Evolutionary conservation across 768 basidiomycete genomes (phyloP).

Genomic region (Amylocystis lapponica): DNA sequence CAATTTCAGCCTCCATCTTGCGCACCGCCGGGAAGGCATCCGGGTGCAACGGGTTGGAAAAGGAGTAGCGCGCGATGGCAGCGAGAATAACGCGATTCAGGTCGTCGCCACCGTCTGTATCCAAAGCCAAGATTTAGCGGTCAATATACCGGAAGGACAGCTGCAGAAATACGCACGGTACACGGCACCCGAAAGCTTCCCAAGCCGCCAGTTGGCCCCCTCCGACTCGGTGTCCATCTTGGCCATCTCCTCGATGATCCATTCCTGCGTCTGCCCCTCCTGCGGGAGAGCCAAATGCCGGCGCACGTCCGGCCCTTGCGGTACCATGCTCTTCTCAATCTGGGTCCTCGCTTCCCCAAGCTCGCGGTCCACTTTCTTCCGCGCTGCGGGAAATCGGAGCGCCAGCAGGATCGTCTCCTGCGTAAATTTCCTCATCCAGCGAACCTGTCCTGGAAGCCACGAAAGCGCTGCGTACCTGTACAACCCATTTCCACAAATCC

Average conservation of each 20-base stretch:
- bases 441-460: background rate
- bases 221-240: constrained; percentile 64
- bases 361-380: constrained; percentile 54
- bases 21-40: constrained; percentile 89
- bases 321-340: constrained; percentile 65
- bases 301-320: constrained; percentile 53
- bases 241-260: constrained; percentile 76
- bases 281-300: constrained; percentile 64
- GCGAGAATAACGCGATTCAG: constrained; percentile 71
- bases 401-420: constrained; percentile 53
- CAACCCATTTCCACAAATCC: constrained; percentile 50
- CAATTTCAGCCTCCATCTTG: constrained; percentile 97
- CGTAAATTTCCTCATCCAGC: background rate
- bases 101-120: constrained; percentile 75
- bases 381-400: constrained; percentile 56
- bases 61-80: constrained; percentile 76
- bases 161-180: constrained; percentile 53
- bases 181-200: constrained; percentile 80
- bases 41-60: constrained; percentile 89
- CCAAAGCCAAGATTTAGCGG: background rate
- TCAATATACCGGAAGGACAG: background rate
- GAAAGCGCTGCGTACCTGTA: constrained; percentile 34
- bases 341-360: constrained; percentile 58
- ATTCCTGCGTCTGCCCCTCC: constrained; percentile 58
- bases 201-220: constrained; percentile 52